These are phyloP conservation scores for Leavenworthia alabamica DNA, from an alignment of 345 rosid species.

Conservation along the genomic window DNA sequence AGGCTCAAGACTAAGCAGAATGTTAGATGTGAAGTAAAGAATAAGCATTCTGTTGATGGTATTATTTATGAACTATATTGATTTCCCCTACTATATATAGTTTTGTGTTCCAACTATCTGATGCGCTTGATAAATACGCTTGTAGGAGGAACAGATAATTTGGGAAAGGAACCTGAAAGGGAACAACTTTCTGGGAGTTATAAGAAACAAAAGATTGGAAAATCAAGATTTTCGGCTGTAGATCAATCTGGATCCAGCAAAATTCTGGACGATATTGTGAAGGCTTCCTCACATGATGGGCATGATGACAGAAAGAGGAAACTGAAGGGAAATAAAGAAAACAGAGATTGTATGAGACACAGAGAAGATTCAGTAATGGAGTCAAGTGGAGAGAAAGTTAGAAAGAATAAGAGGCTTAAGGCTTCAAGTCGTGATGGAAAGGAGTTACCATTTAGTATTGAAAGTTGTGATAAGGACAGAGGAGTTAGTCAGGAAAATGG, in stretches of 20 bases:
- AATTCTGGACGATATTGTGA: slow-evolving; percentile 26
- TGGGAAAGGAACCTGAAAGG: slow-evolving; percentile 52
- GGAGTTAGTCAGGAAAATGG: slow-evolving; percentile 35
- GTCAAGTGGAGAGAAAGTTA: slow-evolving; percentile 48
- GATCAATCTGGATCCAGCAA: slow-evolving; percentile 38
- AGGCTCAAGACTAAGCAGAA: slow-evolving; percentile 42
- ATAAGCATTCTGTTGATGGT: slow-evolving; percentile 62
- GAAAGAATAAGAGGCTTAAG: slow-evolving; percentile 56
- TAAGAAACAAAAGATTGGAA: slow-evolving; percentile 61
- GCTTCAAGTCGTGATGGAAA: slow-evolving; percentile 51
- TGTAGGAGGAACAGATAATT: slow-evolving; percentile 47
- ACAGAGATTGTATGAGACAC: slow-evolving; percentile 26
- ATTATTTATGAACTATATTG: slow-evolving; percentile 25
- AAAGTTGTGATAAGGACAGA: slow-evolving; percentile 43
- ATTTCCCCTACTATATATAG: neutral
- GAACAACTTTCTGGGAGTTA: slow-evolving; percentile 41
- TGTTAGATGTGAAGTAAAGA: slow-evolving; percentile 44
- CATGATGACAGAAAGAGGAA: slow-evolving; percentile 55
- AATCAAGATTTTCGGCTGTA: slow-evolving; percentile 30
- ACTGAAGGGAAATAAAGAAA: slow-evolving; percentile 39
- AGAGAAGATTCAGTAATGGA: slow-evolving; percentile 29
- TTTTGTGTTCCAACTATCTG: slow-evolving; percentile 16
- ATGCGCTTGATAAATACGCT: slow-evolving; percentile 17
- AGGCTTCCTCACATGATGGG: slow-evolving; percentile 30
- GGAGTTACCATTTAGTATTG: slow-evolving; percentile 49